These are phyloP conservation scores for Kazachstania psychrophila DNA, from an alignment of 805 yeast genomes.

Conservation along the genomic window DNA sequence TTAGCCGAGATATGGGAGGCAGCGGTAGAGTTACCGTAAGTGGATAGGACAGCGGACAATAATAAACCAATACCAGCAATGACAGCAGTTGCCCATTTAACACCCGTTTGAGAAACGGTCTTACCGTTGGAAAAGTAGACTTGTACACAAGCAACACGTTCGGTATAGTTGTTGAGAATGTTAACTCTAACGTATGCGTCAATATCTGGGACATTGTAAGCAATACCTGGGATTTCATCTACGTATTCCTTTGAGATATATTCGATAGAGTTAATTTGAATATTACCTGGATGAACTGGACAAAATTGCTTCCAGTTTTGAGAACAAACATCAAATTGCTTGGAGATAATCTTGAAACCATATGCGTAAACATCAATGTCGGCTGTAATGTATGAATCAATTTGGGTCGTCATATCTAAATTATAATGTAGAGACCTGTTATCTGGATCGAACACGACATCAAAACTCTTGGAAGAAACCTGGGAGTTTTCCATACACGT, in stretches of 20 bases:
- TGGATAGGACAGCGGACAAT: slow-evolving; percentile 68
- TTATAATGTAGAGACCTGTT: slow-evolving; percentile 59
- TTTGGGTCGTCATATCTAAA: slow-evolving; percentile 58
- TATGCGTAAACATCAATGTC: slow-evolving; percentile 76
- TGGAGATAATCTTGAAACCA: slow-evolving; percentile 64
- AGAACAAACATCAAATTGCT: slow-evolving; percentile 52
- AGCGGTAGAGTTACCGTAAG: slow-evolving; percentile 83
- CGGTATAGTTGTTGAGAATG: slow-evolving; percentile 37
- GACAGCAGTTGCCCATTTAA: slow-evolving; percentile 91
- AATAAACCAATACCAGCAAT: slow-evolving; percentile 80
- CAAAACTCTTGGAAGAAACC: slow-evolving; percentile 63
- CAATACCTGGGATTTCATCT: slow-evolving; percentile 68
- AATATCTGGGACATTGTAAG: slow-evolving; percentile 77
- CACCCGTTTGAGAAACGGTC: slow-evolving; percentile 72
- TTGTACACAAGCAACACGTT: slow-evolving; percentile 62
- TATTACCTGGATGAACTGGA: slow-evolving; percentile 74
- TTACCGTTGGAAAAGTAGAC: slow-evolving; percentile 68
- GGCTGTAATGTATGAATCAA: slow-evolving; percentile 60
- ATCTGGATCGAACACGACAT: slow-evolving; percentile 69
- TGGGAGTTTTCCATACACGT: slow-evolving; percentile 76
- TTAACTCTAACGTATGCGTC: slow-evolving; percentile 66
- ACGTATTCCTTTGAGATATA: slow-evolving; percentile 46
- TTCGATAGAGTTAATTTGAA: slow-evolving; percentile 66
- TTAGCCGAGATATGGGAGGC: slow-evolving; percentile 90
- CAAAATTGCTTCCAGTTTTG: slow-evolving; percentile 78